Base-by-base conservation (phyloP, 148 eudicot species). In the Limonium bicolor region DNA sequence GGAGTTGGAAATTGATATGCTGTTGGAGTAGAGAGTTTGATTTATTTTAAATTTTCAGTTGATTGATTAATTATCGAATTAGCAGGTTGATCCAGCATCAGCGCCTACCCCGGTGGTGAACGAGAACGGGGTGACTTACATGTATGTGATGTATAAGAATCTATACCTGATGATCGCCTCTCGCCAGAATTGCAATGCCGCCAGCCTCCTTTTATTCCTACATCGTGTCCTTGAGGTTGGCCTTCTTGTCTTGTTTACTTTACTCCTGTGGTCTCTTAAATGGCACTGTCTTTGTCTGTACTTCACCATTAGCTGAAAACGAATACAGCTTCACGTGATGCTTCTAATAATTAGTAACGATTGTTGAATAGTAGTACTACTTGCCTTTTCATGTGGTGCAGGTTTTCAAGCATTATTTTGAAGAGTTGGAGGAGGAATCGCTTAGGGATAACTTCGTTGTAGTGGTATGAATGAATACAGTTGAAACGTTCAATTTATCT, bases 401-500 rank as follows among this genome's bases (percentile, higher is more conserved):
- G 97, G 97, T 90, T 22, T 78, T 90, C 51, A 84, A 84, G 69
- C 82, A 90, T 67, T 90, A 90, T 67, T 90, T 84, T 35, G 82
- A 84, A 51, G 87, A 69, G 64, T 59, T 84, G 56, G 93, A 90
- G 63, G 97, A 90, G 63, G 97, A 90, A 56, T 90, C 97, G 1
- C 85, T 90, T 22, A 72, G 97, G 48, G 95, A 88, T 55, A 84
- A 90, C 58, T 90, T 90, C 71, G 97, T 90, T 50, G 93, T 90
- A 48, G 97, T 80, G 97, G 97, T 90, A 78, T 53, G 77, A 53
- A n/a, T n/a, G n/a, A n/a, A n/a, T n/a, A n/a, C n/a, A n/a, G n/a
- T 17, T 37, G 62, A 41, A 23, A 11, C 15, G 12, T 36, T 4
- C n/a, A n/a, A n/a, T n/a, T n/a, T 5, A 13, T 17, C 1, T 17